Percentiles rank a stretch among this genome's conserved stretches.
These are phyloP conservation scores for Globisporangium apiculatum DNA, from an alignment of 352 stramenopile genomes.

Conservation along the genomic window DNA sequence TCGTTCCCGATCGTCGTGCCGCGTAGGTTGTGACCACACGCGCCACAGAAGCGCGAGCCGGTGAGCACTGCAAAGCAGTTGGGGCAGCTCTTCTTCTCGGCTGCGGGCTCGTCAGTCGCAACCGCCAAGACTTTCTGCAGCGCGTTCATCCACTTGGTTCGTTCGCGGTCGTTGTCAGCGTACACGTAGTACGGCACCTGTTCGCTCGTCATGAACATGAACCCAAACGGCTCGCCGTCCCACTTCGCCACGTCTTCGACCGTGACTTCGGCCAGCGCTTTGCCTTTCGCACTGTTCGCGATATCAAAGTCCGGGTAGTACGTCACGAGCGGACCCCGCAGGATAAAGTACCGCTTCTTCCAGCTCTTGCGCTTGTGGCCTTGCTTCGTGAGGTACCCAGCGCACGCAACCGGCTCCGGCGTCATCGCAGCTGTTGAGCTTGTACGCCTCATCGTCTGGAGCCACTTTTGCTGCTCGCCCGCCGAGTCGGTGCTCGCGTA, in stretches of 20 bases:
- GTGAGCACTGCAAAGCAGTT: slow-evolving; percentile 84
- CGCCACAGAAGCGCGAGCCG: slow-evolving; percentile 81
- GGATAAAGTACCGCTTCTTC: slow-evolving; percentile 88
- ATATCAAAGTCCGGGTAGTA: slow-evolving; percentile 88
- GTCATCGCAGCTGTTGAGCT: slow-evolving; percentile 52
- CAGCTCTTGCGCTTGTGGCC: slow-evolving; percentile 88
- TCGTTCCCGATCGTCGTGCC: slow-evolving; percentile 64
- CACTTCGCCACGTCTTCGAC: slow-evolving; percentile 83
- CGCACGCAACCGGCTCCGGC: slow-evolving; percentile 70
- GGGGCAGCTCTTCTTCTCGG: slow-evolving; percentile 78
- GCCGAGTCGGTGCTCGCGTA: slow-evolving; percentile 73
- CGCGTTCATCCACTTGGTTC: slow-evolving; percentile 85
- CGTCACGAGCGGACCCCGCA: slow-evolving; percentile 63
- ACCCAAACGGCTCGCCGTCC: slow-evolving; percentile 82
- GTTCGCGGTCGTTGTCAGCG: slow-evolving; percentile 82
- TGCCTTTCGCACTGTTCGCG: slow-evolving; percentile 73
- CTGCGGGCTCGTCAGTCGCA: slow-evolving; percentile 52
- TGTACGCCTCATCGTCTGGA: slow-evolving; percentile 42
- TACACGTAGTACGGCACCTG: slow-evolving; percentile 90
- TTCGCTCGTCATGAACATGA: slow-evolving; percentile 88
- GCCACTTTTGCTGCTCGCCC: slow-evolving; percentile 81
- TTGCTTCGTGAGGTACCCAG: slow-evolving; percentile 85
- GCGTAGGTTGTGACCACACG: slow-evolving; percentile 82
- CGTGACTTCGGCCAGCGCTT: slow-evolving; percentile 68
- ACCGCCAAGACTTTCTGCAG: slow-evolving; percentile 70